Conservation (phyloP, 768 basidiomycete species). For the Trametes elegans region DNA sequence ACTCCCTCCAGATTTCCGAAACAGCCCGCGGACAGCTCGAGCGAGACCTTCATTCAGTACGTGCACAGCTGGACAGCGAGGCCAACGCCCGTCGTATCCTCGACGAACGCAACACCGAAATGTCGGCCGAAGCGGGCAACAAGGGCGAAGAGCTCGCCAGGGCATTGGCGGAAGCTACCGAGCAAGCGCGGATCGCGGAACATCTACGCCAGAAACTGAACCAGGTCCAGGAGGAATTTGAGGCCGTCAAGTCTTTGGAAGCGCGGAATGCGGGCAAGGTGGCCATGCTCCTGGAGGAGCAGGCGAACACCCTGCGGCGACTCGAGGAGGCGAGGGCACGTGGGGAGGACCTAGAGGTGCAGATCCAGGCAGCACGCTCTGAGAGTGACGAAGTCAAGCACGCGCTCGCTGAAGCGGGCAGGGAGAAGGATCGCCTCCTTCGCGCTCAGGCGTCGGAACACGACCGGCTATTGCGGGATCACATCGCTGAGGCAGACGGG, state of each 20-base stretch:
- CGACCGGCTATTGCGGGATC: constrained; percentile 73
- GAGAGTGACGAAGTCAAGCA: constrained; percentile 73
- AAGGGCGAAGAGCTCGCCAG: constrained; percentile 52
- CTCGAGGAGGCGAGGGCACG: constrained; percentile 74
- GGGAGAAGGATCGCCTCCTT: constrained; percentile 78
- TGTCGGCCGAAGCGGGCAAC: constrained; percentile 52
- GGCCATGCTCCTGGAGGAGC: constrained; percentile 67
- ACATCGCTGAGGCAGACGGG: constrained; percentile 89
- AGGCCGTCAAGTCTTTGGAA: constrained; percentile 68
- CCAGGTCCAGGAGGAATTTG: constrained; percentile 58
- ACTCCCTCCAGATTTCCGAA: constrained; percentile 41
- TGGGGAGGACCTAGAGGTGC: constrained; percentile 72
- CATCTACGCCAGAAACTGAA: constrained; percentile 59
- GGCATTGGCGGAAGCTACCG: constrained; percentile 67
- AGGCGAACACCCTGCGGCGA: constrained; percentile 65
- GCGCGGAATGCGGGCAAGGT: constrained; percentile 61
- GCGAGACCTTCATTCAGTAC: constrained; percentile 61
- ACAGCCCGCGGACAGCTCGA: constrained; percentile 53
- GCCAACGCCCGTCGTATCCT: constrained; percentile 55
- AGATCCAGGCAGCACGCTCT: constrained; percentile 64
- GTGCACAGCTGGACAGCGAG: constrained; percentile 64
- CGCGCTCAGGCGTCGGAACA: constrained; percentile 69
- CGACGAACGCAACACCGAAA: constrained; percentile 61
- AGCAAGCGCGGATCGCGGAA: constrained; percentile 61
- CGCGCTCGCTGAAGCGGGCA: constrained; percentile 63